Evolutionary conservation across 139 green algal species (phyloP).

Genomic region (Chlamydomonas asymmetrica): DNA sequence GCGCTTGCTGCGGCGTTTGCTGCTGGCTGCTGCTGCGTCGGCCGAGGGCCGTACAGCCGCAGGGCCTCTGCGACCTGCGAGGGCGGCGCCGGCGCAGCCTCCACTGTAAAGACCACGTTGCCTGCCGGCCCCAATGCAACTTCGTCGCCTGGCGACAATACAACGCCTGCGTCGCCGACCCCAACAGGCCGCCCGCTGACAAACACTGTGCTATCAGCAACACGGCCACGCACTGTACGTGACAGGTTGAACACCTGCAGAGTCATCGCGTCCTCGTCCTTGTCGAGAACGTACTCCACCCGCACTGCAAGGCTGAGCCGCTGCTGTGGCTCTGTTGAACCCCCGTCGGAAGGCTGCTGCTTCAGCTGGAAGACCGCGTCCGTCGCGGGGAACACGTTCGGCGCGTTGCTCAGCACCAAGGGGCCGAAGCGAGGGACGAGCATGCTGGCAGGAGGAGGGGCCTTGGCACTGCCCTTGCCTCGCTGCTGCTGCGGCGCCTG

Average conservation of each 20-base stretch:
- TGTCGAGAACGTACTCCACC: slow-evolving; percentile 25
- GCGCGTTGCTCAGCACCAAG: slow-evolving; percentile 20
- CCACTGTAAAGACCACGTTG: slow-evolving; percentile 12
- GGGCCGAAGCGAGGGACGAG: not conserved
- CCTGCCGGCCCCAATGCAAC: slow-evolving; percentile 6
- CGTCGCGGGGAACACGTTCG: slow-evolving; percentile 14
- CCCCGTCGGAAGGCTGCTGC: too few species aligned
- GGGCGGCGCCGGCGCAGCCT: slow-evolving; percentile 1
- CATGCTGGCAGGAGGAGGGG: not conserved
- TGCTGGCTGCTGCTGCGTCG: slow-evolving; percentile 20
- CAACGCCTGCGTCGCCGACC: slow-evolving; percentile 15
- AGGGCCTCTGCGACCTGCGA: slow-evolving; percentile 1
- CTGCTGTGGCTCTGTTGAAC: not conserved
- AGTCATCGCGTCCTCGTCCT: slow-evolving; percentile 1
- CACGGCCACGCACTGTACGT: slow-evolving; percentile 4
- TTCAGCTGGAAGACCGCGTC: slow-evolving; percentile 16
- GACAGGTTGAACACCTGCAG: slow-evolving; percentile 28
- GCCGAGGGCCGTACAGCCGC: not conserved
- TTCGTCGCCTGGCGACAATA: slow-evolving; percentile 13
- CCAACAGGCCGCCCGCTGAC: slow-evolving; percentile 15
- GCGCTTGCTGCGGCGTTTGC: too few species aligned
- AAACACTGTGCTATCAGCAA: slow-evolving; percentile 1
- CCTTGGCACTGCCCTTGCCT: too few species aligned
- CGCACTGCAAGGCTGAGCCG: slow-evolving; percentile 8
- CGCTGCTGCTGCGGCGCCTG: too few species aligned